Evolutionary conservation across 2,329 filamentous ascomycete species (phyloP).

Genomic region (Colletotrichum horii): DNA sequence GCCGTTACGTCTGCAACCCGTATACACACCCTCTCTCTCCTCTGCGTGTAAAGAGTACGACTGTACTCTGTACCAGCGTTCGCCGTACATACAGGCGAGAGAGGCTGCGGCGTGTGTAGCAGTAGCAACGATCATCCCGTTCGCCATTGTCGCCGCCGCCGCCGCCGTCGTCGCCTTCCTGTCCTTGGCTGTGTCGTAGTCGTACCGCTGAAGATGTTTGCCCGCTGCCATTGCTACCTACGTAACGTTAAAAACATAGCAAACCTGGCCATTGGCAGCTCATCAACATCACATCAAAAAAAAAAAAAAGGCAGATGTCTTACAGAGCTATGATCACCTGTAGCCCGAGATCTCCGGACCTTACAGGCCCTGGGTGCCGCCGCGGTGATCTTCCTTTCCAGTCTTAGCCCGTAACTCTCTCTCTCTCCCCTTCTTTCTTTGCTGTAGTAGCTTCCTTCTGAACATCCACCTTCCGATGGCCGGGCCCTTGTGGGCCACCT

Average conservation of each 20-base stretch:
- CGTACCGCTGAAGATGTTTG: background rate
- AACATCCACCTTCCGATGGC: background rate
- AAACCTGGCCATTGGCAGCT: background rate
- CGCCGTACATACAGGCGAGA: background rate
- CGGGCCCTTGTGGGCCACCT: background rate
- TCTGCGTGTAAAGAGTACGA: background rate
- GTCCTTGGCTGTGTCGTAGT: background rate
- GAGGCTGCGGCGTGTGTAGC: background rate
- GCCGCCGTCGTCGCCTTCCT: background rate
- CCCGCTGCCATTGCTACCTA: background rate
- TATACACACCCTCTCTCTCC: background rate
- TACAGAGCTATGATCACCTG: background rate
- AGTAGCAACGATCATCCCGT: background rate
- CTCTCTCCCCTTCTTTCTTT: background rate
- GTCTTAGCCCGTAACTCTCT: background rate
- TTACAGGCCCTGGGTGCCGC: background rate
- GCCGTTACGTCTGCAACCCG: conserved; percentile 5
- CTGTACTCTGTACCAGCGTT: background rate
- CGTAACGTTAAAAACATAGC: background rate
- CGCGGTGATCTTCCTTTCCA: background rate
- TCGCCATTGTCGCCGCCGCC: background rate
- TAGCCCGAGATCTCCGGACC: background rate
- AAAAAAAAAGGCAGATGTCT: background rate
- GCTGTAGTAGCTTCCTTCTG: background rate
- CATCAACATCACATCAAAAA: background rate